Conservation (phyloP, 352 stramenopile species). For the Pythium sp. region DNA sequence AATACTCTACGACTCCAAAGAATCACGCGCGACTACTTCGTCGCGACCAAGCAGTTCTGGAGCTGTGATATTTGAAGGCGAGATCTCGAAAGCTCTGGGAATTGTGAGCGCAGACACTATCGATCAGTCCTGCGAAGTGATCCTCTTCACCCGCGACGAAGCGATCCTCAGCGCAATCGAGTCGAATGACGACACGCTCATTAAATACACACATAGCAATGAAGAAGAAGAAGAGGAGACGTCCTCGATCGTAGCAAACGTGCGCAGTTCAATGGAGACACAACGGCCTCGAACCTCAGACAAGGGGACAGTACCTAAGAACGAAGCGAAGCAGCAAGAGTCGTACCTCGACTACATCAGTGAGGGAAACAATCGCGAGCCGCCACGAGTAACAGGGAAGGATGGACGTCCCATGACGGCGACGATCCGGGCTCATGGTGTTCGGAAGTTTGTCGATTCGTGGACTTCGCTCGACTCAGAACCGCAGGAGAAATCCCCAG, state of each 20-base stretch:
- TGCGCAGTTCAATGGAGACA: conserved; percentile 43
- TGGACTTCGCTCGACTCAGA: conserved; percentile 37
- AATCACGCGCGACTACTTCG: conserved; percentile 1
- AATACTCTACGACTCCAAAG: conserved; percentile 29
- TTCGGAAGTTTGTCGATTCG: conserved; percentile 43
- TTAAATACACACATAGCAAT: conserved; percentile 26
- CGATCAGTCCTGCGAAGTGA: conserved; percentile 74
- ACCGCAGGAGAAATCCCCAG: conserved; percentile 43
- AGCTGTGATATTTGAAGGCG: conserved; percentile 78
- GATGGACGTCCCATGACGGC: conserved; percentile 45
- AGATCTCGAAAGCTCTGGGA: conserved; percentile 76
- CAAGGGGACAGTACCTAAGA: conserved; percentile 7
- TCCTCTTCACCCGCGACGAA: conserved; percentile 83
- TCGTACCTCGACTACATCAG: conserved; percentile 10
- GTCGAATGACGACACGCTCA: conserved; percentile 42
- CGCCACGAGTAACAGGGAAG: conserved; percentile 5
- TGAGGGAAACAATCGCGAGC: conserved; percentile 15
- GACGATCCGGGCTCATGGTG: conserved; percentile 20
- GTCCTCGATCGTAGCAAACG: conserved; percentile 28
- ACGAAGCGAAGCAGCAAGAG: conserved; percentile 7
- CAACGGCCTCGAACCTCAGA: conserved; percentile 57
- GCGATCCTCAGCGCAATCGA: conserved; percentile 70
- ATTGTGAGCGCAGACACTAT: conserved; percentile 43
- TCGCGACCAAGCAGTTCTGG: not conserved
- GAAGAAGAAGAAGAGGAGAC: conserved; percentile 55